phyloP scores from a whole-genome alignment of 805 yeast genomes.

The Spathaspora passalidarum region DNA sequence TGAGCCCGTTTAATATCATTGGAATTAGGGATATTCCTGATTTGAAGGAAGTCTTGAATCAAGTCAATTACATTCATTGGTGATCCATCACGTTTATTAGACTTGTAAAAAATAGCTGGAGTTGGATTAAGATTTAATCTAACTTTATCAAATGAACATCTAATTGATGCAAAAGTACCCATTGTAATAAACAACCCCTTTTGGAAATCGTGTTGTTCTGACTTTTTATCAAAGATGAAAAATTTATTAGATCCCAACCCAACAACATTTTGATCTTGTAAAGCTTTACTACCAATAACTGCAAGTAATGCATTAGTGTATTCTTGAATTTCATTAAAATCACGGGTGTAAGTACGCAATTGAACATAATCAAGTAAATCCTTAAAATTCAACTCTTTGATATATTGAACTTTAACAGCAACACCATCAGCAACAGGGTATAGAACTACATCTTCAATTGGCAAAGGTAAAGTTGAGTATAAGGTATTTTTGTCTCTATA shows the following conservation, averaged over 20 bases:
- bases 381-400: constrained; percentile 7
- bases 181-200: constrained; percentile 5
- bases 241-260: constrained; percentile 8
- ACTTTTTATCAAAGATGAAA: constrained; percentile 7
- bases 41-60: constrained; percentile 5
- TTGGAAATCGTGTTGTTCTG: constrained; percentile 3
- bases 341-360: constrained; percentile 5
- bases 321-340: constrained; percentile 9
- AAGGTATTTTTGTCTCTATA: constrained; percentile 4
- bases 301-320: constrained; percentile 8
- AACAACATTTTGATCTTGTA: constrained; percentile 4
- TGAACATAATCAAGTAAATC: constrained; percentile 6
- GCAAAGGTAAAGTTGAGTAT: constrained; percentile 6
- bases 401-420: constrained; percentile 6
- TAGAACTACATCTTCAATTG: constrained; percentile 7
- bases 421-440: background rate
- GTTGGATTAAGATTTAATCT: constrained; percentile 7
- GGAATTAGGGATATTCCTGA: background rate
- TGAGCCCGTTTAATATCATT: constrained; percentile 4
- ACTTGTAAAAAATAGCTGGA: constrained; percentile 8
- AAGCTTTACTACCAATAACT: constrained; percentile 7
- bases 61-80: constrained; percentile 9
- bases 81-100: constrained; percentile 6
- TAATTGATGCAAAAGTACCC: constrained; percentile 8
- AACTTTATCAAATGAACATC: constrained; percentile 8